A percentile compares a stretch with the other conserved stretches of the same genome.
Evolutionary conservation across 2,329 filamentous ascomycete genomes (phyloP).

Genomic region (Penicillium brasilianum): DNA sequence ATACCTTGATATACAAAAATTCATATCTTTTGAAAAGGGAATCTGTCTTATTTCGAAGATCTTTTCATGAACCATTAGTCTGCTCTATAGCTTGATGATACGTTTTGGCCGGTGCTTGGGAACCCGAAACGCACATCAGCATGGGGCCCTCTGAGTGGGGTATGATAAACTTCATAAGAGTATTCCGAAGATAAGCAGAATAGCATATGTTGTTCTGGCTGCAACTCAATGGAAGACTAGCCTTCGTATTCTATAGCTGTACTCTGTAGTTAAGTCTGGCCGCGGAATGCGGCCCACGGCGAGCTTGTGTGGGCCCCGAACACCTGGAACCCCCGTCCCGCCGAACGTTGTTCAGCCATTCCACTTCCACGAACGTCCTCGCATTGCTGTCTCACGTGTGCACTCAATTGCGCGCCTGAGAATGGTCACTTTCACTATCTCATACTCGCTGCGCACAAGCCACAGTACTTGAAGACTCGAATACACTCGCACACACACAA

Average conservation of each 20-base stretch:
- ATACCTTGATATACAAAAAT: background rate
- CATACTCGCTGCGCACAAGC: constrained; percentile 26
- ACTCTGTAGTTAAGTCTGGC: background rate
- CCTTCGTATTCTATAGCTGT: too few species aligned
- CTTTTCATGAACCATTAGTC: too few species aligned
- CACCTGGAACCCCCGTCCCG: constrained; percentile 24
- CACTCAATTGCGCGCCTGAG: constrained; percentile 18
- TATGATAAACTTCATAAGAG: too few species aligned
- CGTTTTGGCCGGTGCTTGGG: too few species aligned
- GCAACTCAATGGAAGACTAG: too few species aligned
- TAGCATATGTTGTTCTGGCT: too few species aligned
- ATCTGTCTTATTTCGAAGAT: too few species aligned
- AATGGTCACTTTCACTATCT: constrained; percentile 32
- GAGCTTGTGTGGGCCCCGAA: constrained; percentile 31
- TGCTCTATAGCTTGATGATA: too few species aligned
- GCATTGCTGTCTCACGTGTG: constrained; percentile 7
- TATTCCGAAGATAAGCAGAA: too few species aligned
- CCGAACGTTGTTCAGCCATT: constrained; percentile 16
- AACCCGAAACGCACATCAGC: too few species aligned
- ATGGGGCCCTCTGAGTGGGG: too few species aligned
- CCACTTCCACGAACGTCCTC: constrained; percentile 9
- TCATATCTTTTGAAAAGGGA: background rate
- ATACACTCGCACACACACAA: background rate
- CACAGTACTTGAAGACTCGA: constrained; percentile 21
- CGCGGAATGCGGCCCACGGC: constrained; percentile 26